Percentiles rank a stretch among this genome's conserved stretches.
Conservation (phyloP, 164 flowering plant species). For the Echeveria elegans region DNA sequence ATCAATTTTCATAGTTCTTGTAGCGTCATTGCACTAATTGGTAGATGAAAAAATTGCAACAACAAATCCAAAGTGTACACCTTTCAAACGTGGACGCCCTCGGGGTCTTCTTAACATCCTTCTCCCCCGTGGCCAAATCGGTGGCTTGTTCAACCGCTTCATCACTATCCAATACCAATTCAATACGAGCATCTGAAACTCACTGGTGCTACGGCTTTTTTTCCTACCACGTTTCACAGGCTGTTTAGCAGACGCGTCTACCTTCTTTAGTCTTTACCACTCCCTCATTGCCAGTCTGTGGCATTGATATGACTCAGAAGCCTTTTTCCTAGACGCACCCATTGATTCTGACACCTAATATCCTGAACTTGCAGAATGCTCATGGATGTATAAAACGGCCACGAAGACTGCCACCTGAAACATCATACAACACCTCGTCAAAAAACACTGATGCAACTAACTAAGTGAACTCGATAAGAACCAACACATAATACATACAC, state of each 20-base stretch:
- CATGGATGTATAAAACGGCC: constrained; percentile 14
- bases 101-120: constrained; percentile 37
- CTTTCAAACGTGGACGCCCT: not conserved
- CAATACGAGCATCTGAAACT: constrained; percentile 19
- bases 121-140: constrained; percentile 19
- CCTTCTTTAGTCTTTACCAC: constrained; percentile 23
- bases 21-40: not conserved
- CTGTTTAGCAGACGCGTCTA: constrained; percentile 24
- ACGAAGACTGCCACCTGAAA: constrained; percentile 39
- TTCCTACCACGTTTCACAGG: constrained; percentile 33
- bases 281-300: constrained; percentile 23
- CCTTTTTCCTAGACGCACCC: constrained; percentile 28
- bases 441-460: not conserved
- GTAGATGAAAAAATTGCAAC: not conserved
- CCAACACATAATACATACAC: not conserved
- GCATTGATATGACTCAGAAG: constrained; percentile 13
- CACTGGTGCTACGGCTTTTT: constrained; percentile 25
- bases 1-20: not conserved
- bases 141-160: constrained; percentile 14
- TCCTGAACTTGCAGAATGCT: constrained; percentile 22
- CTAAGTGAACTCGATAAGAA: not conserved
- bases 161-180: constrained; percentile 13
- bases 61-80: not conserved
- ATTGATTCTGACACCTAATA: constrained; percentile 22
- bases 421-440: not conserved